Evolutionary conservation across 805 yeast species (phyloP).

Genomic region (Saccharomycopsis schoenii): DNA sequence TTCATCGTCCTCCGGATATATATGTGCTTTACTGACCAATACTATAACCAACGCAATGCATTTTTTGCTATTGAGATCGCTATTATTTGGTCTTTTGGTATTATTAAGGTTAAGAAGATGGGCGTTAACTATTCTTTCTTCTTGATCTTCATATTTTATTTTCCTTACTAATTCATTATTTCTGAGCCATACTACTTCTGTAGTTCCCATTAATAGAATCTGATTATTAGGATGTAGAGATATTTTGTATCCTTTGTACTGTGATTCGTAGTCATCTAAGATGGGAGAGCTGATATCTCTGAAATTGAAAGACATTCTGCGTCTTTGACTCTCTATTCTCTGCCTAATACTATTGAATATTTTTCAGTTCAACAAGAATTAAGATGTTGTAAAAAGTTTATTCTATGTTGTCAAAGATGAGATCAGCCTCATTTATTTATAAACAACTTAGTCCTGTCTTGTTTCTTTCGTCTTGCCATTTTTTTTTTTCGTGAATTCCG

Average conservation of each 20-base stretch:
- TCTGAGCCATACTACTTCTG: slow-evolving; percentile 12
- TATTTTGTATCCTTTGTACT: not conserved
- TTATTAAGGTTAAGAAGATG: slow-evolving; percentile 9
- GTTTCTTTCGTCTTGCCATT: not conserved
- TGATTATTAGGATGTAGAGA: slow-evolving; percentile 7
- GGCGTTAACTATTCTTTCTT: slow-evolving; percentile 10
- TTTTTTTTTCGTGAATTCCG: not conserved
- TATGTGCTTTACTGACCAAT: slow-evolving; percentile 46
- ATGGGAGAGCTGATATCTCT: not conserved
- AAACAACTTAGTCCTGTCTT: not conserved
- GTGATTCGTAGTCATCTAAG: not conserved
- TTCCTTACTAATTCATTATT: slow-evolving; percentile 12
- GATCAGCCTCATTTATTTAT: not conserved
- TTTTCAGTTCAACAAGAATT: not conserved
- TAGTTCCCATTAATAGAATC: not conserved
- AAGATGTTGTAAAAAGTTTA: not conserved
- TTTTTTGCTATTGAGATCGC: not conserved
- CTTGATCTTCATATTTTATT: slow-evolving; percentile 5
- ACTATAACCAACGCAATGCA: slow-evolving; percentile 47
- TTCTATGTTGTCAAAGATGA: too few species aligned
- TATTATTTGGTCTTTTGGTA: not conserved
- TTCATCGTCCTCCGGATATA: slow-evolving; percentile 53
- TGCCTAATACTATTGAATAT: not conserved
- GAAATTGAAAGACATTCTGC: not conserved
- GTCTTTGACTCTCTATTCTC: not conserved